Base-by-base conservation (phyloP, 192 early-diverging fungal species). In the Pilobolus umbonatus region DNA sequence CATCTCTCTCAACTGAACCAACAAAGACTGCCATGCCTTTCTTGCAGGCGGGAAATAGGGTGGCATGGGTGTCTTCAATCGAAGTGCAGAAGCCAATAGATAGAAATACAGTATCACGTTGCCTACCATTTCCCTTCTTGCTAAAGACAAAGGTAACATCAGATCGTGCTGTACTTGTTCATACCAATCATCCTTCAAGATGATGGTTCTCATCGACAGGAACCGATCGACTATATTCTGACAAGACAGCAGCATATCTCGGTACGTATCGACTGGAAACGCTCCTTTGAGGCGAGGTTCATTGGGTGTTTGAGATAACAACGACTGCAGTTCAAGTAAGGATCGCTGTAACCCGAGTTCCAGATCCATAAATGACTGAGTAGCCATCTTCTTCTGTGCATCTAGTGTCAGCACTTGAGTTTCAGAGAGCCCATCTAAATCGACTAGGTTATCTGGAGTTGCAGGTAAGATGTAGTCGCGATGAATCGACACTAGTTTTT, bases 231-330 rank as follows among this genome's bases (percentile, higher is more conserved):
- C 66, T 58, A 93, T 80, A 25, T 85, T 85, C 66, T 89, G 84
- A 63, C 88, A 86, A n/a, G 84, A 83, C 4, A 65, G 72, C 8
- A 89, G 68, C 54, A 93, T 86, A 8, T 73, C 71, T 36, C 75
- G 72, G 57, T 93, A 93, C 0, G 79, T 79, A 6, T 38, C 64
- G 0, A 72, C 67, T 0, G 91, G 91, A 51, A 89, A 93, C 15
- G 78, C 77, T 30, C 91, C 91, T 69, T 89, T 90, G 19, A 93
- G 69, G 51, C 91, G 80, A 2, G 91, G 91, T 73, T 93, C 91
- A 48, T 90, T 88, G 8, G 80, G 82, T 26, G 91, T 90, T 42
- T 89, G 77, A 3, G 45, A 64, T 25, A 93, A 55, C 14, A 93
- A 70, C 6, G 71, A 69, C 2, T 80, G 81, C 12, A 90, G 69